Evolutionary conservation across 768 basidiomycete genomes (phyloP), one percentile per base, ranked within the genome.

Genomic region (Hygrocybe punicea): DNA sequence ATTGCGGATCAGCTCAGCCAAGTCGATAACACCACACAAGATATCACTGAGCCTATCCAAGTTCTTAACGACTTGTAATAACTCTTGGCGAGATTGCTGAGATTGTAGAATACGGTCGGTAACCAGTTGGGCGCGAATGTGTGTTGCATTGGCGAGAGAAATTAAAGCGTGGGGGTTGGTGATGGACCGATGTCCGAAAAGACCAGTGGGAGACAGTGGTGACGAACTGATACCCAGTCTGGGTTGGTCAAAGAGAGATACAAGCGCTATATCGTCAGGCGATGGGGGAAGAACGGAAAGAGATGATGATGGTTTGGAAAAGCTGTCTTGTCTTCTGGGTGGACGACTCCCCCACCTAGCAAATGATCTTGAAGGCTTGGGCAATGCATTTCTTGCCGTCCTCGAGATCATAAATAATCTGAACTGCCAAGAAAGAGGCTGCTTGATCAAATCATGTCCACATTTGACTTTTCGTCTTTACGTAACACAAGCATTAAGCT

Each of bases 41-140:
- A 96, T 80, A 76, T 99, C 95, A 69, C 95, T 98, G 63, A 99
- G 84, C 59, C 96, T 80, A 76, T 99, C 97, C 59, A 99, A 75
- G 70, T 96, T 97, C 79, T 98, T 98, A 58, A 98, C 91, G 9
- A 93, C 93, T 71, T 86, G 83, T 58, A 86, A 76, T 48, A 96
- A 77, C 70, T 96, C 94, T 51, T 78, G 72, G 36, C 84, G 79
- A 4, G 89, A 87, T 65, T 88, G 79, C 65, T 83, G 78, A 8
- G 91, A 87, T 13, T 82, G 80, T 50, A 89, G 72, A 23, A 98
- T 91, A 42, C 97, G 85, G 55, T 87, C 82, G 14, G 96, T 95
- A 53, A 98, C 79, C 29, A 89, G 72, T 60, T 85, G 83, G 6
- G 93, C 94, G 44, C 92, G 87, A 14, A 84, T 71, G 24, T 94